Evolutionary conservation across 2,329 filamentous ascomycete genomes (phyloP).

Genomic region (Penicillium sp.): DNA sequence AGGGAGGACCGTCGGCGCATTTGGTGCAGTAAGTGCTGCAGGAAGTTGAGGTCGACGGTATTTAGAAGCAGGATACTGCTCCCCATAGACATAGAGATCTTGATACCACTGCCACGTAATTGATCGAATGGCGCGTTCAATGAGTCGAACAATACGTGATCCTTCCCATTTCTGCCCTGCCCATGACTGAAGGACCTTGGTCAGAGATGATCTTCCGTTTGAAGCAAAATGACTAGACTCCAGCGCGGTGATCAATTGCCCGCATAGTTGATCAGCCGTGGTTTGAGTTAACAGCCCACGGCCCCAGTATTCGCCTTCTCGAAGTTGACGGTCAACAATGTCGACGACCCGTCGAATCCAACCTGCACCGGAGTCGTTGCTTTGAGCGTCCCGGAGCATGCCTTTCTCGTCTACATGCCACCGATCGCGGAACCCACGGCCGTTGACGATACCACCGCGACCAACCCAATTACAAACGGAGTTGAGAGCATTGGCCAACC

Average conservation of each 20-base stretch:
- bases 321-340: slow-evolving; percentile 83
- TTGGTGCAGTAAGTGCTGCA: slow-evolving; percentile 68
- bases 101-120: slow-evolving; percentile 84
- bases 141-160: slow-evolving; percentile 73
- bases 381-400: slow-evolving; percentile 72
- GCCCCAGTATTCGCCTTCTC: slow-evolving; percentile 84
- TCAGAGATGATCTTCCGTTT: slow-evolving; percentile 30
- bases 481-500: slow-evolving; percentile 88
- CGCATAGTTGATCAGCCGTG: slow-evolving; percentile 52
- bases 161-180: slow-evolving; percentile 80
- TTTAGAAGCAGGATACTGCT: slow-evolving; percentile 54
- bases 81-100: slow-evolving; percentile 67
- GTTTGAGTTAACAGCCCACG: slow-evolving; percentile 62
- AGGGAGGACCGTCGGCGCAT: slow-evolving; percentile 88
- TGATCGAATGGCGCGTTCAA: slow-evolving; percentile 78
- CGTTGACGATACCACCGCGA: slow-evolving; percentile 78
- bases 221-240: slow-evolving; percentile 26
- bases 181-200: slow-evolving; percentile 56
- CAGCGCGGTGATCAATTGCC: slow-evolving; percentile 45
- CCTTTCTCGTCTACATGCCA: slow-evolving; percentile 90
- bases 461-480: slow-evolving; percentile 95
- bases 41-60: slow-evolving; percentile 76
- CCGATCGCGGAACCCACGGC: slow-evolving; percentile 70
- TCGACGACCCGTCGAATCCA: slow-evolving; percentile 88
- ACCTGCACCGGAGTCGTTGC: slow-evolving; percentile 63